phyloP scores from a whole-genome alignment of 768 basidiomycete species.

The Suillus hirtellus region DNA sequence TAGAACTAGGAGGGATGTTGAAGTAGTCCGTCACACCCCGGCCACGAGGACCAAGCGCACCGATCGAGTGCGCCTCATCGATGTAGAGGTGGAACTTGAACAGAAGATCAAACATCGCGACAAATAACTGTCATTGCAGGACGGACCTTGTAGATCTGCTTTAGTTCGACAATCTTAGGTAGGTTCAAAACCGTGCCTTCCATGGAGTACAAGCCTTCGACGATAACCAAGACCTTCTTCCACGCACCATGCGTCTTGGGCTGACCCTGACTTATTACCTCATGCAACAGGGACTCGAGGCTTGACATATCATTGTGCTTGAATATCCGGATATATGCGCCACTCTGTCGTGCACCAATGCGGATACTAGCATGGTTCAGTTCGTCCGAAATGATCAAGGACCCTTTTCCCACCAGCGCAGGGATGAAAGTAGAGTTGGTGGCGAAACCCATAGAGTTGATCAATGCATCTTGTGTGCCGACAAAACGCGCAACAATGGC shows the following conservation, averaged over 20 bases:
- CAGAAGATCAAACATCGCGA: constrained; percentile 36
- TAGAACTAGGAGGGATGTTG: constrained; percentile 69
- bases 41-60: constrained; percentile 91
- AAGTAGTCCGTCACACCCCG: constrained; percentile 97
- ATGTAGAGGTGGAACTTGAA: constrained; percentile 92
- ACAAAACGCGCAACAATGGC: constrained; percentile 87
- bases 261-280: constrained; percentile 96
- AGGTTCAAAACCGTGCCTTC: constrained; percentile 91
- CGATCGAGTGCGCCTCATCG: constrained; percentile 97
- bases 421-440: constrained; percentile 95
- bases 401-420: constrained; percentile 87
- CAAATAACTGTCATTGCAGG: neutral
- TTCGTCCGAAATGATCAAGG: constrained; percentile 95
- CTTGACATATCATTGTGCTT: constrained; percentile 94
- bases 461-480: constrained; percentile 86
- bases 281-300: constrained; percentile 78
- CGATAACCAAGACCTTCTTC: constrained; percentile 95
- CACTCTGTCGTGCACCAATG: constrained; percentile 85
- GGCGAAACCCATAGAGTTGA: constrained; percentile 94
- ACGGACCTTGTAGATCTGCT: constrained; percentile 91
- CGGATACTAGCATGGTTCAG: constrained; percentile 95
- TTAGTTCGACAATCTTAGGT: constrained; percentile 80
- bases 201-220: constrained; percentile 98
- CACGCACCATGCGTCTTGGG: constrained; percentile 97
- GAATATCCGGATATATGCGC: constrained; percentile 88